Evolutionary conservation across 352 stramenopile species (phyloP).

Genomic region (Globisporangium mamillatum): DNA sequence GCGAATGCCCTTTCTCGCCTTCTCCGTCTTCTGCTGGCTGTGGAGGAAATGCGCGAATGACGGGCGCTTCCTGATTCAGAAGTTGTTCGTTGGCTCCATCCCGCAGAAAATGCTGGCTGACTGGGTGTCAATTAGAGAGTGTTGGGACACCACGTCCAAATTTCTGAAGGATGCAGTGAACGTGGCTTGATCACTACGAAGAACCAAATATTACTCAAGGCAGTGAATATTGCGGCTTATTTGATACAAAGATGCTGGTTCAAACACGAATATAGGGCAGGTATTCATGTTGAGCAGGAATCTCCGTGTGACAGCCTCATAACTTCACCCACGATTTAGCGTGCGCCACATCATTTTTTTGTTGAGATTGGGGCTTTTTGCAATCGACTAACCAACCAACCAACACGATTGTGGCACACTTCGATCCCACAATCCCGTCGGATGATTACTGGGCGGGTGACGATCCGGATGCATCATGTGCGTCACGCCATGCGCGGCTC

Average conservation of each 20-base stretch:
- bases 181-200: not conserved
- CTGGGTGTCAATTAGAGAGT: not conserved
- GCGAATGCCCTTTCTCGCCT: not conserved
- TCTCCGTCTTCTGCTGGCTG: not conserved
- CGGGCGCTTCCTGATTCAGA: not conserved
- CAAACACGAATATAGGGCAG: not conserved
- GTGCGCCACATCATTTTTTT: not conserved
- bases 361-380: not conserved
- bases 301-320: not conserved
- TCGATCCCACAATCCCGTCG: conserved; percentile 1
- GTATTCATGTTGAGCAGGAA: not conserved
- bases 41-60: conserved; percentile 2
- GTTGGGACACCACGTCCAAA: not conserved
- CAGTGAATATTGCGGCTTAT: not conserved
- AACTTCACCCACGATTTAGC: not conserved
- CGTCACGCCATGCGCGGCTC: not conserved
- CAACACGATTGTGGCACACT: not conserved
- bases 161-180: not conserved
- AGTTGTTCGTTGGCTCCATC: conserved; percentile 5
- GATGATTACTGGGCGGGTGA: not conserved
- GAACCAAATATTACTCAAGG: not conserved
- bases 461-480: not conserved
- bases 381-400: not conserved
- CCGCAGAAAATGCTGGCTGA: not conserved
- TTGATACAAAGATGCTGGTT: not conserved